Percentiles rank a stretch among this genome's conserved stretches.
Evolutionary conservation across 441 rosid species (phyloP).

Genomic region (Adansonia madagascariensis): DNA sequence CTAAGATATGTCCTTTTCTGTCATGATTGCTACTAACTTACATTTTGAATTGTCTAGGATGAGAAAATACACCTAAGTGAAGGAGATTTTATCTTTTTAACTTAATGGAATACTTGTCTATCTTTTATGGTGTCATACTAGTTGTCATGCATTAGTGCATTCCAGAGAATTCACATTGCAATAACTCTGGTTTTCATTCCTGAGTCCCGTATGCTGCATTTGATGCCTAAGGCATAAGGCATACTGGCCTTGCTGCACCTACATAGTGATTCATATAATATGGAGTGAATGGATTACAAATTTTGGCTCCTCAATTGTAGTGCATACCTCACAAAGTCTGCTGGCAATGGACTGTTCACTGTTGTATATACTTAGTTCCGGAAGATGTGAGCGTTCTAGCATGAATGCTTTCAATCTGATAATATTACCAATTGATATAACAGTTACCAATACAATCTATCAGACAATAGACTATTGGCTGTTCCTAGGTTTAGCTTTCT

Average conservation of each 20-base stretch:
- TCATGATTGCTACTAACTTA: slow-evolving; percentile 17
- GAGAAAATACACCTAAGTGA: neutral
- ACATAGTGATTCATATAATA: neutral
- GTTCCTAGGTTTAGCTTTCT: slow-evolving; percentile 14
- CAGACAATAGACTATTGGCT: neutral
- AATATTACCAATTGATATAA: neutral
- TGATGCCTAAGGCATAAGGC: neutral
- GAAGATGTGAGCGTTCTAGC: neutral
- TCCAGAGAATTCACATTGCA: neutral
- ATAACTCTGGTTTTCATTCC: neutral
- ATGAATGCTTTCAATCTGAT: neutral
- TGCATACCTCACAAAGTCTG: neutral
- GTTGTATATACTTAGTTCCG: neutral
- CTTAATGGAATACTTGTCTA: neutral
- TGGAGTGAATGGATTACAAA: neutral
- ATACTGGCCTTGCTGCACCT: neutral
- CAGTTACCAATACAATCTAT: neutral
- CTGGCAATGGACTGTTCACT: neutral
- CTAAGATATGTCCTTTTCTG: slow-evolving; percentile 19
- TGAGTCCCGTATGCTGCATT: slow-evolving; percentile 11
- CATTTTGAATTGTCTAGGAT: neutral
- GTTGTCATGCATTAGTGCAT: neutral
- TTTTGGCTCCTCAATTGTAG: slow-evolving; percentile 8
- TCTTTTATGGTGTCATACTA: neutral
- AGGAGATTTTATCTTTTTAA: neutral